Evolutionary conservation across 805 yeast genomes (phyloP).

Genomic region (Candida pseudoglaebosa): DNA sequence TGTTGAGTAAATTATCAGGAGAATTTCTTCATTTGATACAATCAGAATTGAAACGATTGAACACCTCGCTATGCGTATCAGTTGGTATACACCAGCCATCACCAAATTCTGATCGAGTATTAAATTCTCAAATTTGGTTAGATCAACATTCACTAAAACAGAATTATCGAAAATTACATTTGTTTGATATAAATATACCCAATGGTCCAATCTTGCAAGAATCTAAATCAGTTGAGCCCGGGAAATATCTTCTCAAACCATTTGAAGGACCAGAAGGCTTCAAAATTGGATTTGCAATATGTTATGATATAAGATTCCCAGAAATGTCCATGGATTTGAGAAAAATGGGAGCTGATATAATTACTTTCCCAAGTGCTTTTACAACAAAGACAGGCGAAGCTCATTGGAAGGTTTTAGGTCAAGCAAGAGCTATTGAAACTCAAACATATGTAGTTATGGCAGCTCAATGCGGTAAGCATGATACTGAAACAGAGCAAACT

Average conservation of each 20-base stretch:
- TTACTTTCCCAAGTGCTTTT: conserved; percentile 89
- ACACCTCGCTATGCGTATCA: conserved; percentile 56
- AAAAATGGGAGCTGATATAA: conserved; percentile 65
- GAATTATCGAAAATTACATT: conserved; percentile 79
- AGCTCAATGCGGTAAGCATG: conserved; percentile 80
- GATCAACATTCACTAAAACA: conserved; percentile 37
- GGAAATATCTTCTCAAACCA: conserved; percentile 50
- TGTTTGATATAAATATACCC: conserved; percentile 81
- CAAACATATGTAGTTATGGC: conserved; percentile 88
- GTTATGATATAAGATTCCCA: conserved; percentile 87
- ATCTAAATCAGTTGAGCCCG: conserved; percentile 79
- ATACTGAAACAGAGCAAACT: conserved; percentile 19
- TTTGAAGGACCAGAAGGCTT: conserved; percentile 43
- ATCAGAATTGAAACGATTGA: conserved; percentile 16
- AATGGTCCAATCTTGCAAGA: conserved; percentile 81
- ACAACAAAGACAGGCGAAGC: conserved; percentile 87
- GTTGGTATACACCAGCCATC: conserved; percentile 90
- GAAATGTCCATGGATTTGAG: conserved; percentile 68
- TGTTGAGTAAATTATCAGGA: conserved; percentile 40
- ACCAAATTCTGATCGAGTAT: conserved; percentile 31
- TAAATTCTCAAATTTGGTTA: conserved; percentile 73
- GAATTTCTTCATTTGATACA: conserved; percentile 9
- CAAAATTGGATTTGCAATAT: conserved; percentile 67
- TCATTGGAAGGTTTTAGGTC: conserved; percentile 81
- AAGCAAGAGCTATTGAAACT: conserved; percentile 83